A percentile compares a stretch with the other conserved stretches of the same genome.
Conservation (phyloP, 2,329 filamentous ascomycete species). For the Pyrenophora tritici-repentis region DNA sequence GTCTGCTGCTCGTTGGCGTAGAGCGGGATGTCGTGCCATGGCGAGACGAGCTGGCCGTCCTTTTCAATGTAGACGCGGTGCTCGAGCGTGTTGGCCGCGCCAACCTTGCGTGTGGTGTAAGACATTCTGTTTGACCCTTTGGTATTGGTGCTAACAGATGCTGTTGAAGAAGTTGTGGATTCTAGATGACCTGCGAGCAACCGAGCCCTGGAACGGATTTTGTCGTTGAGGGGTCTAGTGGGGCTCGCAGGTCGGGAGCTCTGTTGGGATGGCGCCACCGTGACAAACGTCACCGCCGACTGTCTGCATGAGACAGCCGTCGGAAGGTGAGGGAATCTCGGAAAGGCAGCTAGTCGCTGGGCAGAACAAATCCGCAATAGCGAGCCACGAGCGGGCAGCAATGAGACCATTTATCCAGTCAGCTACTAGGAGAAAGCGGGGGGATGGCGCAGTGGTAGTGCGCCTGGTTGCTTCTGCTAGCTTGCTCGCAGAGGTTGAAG, state of each 20-base stretch:
- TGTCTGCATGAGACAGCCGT: constrained; percentile 43
- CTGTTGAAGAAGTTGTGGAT: constrained; percentile 30
- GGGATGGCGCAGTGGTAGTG: no score
- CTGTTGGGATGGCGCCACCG: constrained; percentile 46
- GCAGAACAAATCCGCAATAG: constrained; percentile 33
- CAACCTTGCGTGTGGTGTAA: constrained; percentile 87
- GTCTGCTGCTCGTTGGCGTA: constrained; percentile 97
- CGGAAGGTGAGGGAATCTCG: constrained; percentile 25
- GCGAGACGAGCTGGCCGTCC: constrained; percentile 90
- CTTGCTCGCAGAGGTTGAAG: no score
- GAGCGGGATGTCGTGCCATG: constrained; percentile 98
- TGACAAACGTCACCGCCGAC: constrained; percentile 45
- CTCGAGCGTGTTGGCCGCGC: constrained; percentile 88
- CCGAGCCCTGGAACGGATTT: constrained; percentile 48
- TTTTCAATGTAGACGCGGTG: constrained; percentile 98
- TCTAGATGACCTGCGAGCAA: constrained; percentile 49
- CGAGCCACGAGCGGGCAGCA: constrained; percentile 30
- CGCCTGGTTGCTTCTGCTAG: no score
- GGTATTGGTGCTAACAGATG: constrained; percentile 14
- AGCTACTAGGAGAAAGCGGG: constrained; percentile 23
- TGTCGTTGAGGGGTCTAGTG: constrained; percentile 46
- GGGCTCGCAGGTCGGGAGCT: constrained; percentile 42
- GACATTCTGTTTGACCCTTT: constrained; percentile 53
- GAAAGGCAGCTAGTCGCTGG: constrained; percentile 21
- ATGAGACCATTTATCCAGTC: constrained; percentile 21